These are phyloP conservation scores for Neurospora crassa DNA, from an alignment of 2,329 filamentous ascomycete species.

Conservation along the genomic window DNA sequence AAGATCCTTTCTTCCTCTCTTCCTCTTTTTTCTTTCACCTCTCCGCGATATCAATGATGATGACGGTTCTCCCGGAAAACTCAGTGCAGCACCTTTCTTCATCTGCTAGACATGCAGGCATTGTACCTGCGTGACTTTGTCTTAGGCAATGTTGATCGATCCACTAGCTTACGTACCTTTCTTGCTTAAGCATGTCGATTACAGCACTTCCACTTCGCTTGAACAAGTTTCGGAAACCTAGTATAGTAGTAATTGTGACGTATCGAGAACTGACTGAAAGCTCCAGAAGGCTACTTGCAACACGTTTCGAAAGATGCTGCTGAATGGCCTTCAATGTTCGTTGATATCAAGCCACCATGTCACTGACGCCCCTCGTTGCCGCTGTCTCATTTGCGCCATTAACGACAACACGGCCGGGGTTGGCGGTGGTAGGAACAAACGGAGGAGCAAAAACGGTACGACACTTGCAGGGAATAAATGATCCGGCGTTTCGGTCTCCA, in stretches of 20 bases:
- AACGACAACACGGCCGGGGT: too few relatives aligned
- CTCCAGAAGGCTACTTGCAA: not conserved
- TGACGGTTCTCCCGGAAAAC: not conserved
- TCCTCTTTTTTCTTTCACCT: not conserved
- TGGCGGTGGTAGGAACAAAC: not conserved
- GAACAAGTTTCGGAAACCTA: not conserved
- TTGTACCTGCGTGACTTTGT: not conserved
- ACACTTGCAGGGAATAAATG: not conserved
- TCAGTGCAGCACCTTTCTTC: not conserved
- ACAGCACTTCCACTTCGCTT: not conserved
- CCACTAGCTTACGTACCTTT: not conserved
- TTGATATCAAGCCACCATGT: too few relatives aligned
- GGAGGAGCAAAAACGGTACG: not conserved
- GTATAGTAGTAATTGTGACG: not conserved
- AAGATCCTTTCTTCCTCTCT: too few relatives aligned
- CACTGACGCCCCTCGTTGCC: too few relatives aligned
- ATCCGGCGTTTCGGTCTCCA: not conserved
- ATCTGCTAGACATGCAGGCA: not conserved
- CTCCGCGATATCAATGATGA: not conserved
- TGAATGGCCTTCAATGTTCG: too few relatives aligned
- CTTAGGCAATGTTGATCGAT: not conserved
- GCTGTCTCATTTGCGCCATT: too few relatives aligned
- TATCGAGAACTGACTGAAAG: not conserved
- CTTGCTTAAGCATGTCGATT: not conserved
- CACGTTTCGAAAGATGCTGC: too few relatives aligned